A percentile compares a stretch with the other conserved stretches of the same genome.
Evolutionary conservation across 352 stramenopile genomes (phyloP).

Genomic region (Globisporangium cylindrosporum): DNA sequence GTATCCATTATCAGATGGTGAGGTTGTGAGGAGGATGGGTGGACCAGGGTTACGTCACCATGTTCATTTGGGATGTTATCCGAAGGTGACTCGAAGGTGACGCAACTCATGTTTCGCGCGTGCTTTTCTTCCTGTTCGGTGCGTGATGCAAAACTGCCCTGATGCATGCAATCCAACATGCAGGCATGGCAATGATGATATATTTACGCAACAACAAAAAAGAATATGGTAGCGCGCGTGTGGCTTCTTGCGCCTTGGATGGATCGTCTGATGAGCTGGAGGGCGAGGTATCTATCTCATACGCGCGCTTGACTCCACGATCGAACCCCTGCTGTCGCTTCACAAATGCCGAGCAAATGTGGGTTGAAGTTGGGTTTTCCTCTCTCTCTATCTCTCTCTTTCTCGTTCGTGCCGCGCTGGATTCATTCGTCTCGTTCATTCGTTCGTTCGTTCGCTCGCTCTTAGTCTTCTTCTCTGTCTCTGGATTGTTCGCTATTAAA

Average conservation of each 20-base stretch:
- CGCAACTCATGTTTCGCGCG: neutral
- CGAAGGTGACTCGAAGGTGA: slow-evolving; percentile 1
- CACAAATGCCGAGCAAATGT: neutral
- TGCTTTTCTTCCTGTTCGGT: neutral
- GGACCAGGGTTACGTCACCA: neutral
- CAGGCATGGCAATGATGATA: neutral
- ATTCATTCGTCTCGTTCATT: neutral
- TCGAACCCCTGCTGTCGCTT: neutral
- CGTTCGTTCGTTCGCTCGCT: neutral
- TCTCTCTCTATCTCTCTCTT: neutral
- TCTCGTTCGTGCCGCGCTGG: neutral
- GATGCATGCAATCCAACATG: neutral
- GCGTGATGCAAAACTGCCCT: neutral
- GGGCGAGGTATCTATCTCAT: neutral
- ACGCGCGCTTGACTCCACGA: neutral
- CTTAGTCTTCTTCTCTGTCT: neutral
- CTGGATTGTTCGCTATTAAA: slow-evolving; percentile 15
- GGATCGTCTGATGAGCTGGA: neutral
- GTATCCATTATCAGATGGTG: slow-evolving; percentile 12
- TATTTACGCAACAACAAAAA: slow-evolving; percentile 4
- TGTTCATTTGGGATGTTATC: neutral
- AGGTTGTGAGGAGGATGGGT: neutral
- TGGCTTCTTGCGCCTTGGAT: neutral
- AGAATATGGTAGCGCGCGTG: neutral
- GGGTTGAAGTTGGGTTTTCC: neutral